Evolutionary conservation across 2,329 filamentous ascomycete genomes (phyloP).

Genomic region (Drechslerella dactyloides): DNA sequence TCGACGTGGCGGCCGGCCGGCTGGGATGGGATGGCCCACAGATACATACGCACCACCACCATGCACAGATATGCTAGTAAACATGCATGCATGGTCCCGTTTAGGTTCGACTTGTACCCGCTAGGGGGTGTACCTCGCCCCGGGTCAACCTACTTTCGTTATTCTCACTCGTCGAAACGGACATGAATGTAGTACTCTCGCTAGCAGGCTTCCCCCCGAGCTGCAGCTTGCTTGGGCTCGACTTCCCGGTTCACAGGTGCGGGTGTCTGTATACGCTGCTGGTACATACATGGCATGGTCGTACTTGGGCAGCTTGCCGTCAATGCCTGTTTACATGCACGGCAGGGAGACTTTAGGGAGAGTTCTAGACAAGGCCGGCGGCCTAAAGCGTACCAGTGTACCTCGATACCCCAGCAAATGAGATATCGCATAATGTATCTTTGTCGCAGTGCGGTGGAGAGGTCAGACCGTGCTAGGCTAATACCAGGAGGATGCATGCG

Average conservation of each 20-base stretch:
- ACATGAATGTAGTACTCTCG: not conserved
- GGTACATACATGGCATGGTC: too few species aligned
- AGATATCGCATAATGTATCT: constrained; percentile 4
- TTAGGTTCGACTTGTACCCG: constrained; percentile 26
- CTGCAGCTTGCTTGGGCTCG: constrained; percentile 8
- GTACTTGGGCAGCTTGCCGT: constrained; percentile 2
- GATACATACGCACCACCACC: constrained; percentile 1
- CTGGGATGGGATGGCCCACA: constrained; percentile 32
- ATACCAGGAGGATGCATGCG: constrained; percentile 33
- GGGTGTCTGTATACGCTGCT: not conserved
- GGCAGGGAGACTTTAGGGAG: not conserved
- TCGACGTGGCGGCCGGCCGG: constrained; percentile 6
- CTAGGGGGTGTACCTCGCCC: constrained; percentile 19
- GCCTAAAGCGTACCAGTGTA: not conserved
- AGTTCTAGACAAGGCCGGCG: not conserved
- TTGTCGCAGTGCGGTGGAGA: not conserved
- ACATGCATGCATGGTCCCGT: constrained; percentile 1
- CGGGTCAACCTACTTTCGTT: constrained; percentile 42
- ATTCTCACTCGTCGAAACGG: constrained; percentile 14
- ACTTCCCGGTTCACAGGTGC: constrained; percentile 1
- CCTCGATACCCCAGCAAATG: constrained; percentile 1
- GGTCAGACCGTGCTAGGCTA: not conserved
- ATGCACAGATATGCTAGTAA: constrained; percentile 6
- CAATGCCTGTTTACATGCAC: not conserved
- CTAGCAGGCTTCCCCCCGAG: constrained; percentile 7